These are phyloP conservation scores for Dactylonectria estremocensis DNA, from an alignment of 2,329 filamentous ascomycete genomes.

Conservation along the genomic window DNA sequence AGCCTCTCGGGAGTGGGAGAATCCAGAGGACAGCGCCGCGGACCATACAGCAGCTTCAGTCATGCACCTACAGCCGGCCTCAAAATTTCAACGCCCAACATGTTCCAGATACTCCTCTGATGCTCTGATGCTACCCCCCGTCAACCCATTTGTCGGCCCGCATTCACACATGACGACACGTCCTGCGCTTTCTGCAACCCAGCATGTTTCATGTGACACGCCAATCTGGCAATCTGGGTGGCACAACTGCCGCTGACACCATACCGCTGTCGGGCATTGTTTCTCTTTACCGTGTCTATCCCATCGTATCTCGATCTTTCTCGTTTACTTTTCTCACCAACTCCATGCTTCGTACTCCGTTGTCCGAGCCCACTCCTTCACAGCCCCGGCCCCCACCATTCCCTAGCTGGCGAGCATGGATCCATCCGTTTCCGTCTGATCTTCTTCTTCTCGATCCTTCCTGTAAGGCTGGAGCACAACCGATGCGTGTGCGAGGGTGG, in stretches of 20 bases:
- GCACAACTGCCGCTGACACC: not conserved
- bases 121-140: not conserved
- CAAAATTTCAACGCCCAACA: not conserved
- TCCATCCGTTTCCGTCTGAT: conserved; percentile 24
- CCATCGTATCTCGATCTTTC: not conserved
- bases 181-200: conserved; percentile 19
- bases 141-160: conserved; percentile 8
- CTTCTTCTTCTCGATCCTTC: conserved; percentile 4
- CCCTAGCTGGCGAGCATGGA: not conserved
- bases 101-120: not conserved
- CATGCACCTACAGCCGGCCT: not conserved
- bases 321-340: conserved; percentile 15
- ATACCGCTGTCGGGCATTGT: not conserved
- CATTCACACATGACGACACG: conserved; percentile 19
- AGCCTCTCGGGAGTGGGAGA: not conserved
- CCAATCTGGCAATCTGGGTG: conserved; percentile 11
- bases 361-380: conserved; percentile 10
- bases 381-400: not conserved
- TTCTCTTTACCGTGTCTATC: not conserved
- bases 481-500: conserved; percentile 16
- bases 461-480: conserved; percentile 17
- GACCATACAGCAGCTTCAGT: no score
- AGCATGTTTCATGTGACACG: conserved; percentile 25
- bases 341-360: conserved; percentile 5
- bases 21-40: not conserved